Base-by-base conservation (phyloP, 768 basidiomycete genomes). In the Pleurotus citrinopileatus region DNA sequence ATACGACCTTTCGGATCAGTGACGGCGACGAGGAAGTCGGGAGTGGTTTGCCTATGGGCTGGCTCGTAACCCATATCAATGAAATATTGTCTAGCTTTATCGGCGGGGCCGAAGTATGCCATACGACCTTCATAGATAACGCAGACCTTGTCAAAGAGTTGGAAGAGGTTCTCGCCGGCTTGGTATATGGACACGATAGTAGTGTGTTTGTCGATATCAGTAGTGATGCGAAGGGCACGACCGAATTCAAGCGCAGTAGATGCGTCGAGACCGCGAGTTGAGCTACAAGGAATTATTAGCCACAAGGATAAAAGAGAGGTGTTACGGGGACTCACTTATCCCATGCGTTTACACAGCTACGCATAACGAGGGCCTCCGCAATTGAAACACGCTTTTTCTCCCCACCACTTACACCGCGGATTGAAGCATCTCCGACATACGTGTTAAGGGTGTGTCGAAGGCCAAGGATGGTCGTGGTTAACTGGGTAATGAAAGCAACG, bases 101-200 rank as follows among this genome's bases (percentile, higher is more conserved):
- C 67, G 10, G 82, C 81, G 2, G 82, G 83, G 0, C 91, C 91
- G 53, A 81, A 92, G 71, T 86, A 94, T 23, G 81, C 83, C 77
- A 87, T 84, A 29, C 75, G 71, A 3, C 89, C 87, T 55, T 86
- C 86, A 67, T 86, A 81, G 61, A 94, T 78, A 29, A 92, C 81
- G 63, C 86, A 84, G 28, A 92, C 87, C 64, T 91, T 90, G 76
- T 91, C 88, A 63, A 92, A 84, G 37, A 67, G 65, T 27, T 63
- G n/a, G 56, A 73, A 76, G 0, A 77, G 59, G 8, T 65, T 65
- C 63, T 84, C 82, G 73, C 86, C 85, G 6, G 89, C 91, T 67
- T 94, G 91, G 67, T 94, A 93, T 32, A 94, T 81, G 0, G 89
- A 86, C n/a, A 89, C 87, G 54, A 94, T 78, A 0, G 86, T 90